Base-by-base conservation (phyloP, 352 stramenopile species). In the Phytophthora agathidicida region DNA sequence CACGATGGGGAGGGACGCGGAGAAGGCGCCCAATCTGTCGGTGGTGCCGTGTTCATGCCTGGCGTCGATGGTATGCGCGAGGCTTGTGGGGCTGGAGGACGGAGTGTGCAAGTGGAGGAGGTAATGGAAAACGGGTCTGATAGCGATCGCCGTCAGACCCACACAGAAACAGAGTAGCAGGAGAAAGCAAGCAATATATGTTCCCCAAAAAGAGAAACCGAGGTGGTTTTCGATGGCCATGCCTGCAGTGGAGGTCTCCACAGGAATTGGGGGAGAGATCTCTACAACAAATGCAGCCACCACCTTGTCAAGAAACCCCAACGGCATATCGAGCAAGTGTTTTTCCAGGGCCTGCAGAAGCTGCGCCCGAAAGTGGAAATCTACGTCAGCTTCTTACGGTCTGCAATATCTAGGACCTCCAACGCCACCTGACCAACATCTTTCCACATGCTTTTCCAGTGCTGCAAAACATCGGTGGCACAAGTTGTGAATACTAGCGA, bases 381-480 rank as follows among this genome's bases (percentile, higher is more conserved):
- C 50, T 9, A 36, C 19, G 41, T 65, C 58, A 27, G 30, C 22
- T 39, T 38, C 41, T 28, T 65, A 51, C 19, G 74, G 63, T 60
- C 38, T 32, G 24, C 19, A n/a, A 61, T 57, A 33, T 68, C 52
- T n/a, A 85, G 53, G 26, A 88, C 80, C 10, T 83, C 60, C 33
- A 91, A 31, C 4, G 89, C 46, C 11, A 77, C 62, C 7, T 65
- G 56, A 2, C 79, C 73, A 7, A 88, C 56, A 2, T 86, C 60
- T 10, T 65, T 76, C 79, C 79, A 91, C 33, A 88, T 80, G 1
- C 30, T 42, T 20, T 79, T 69, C 77, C 79, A 89, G 4, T 67
- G 63, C 6, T 63, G 66, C 31, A 84, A 60, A 30, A 91, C 45
- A 23, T 89, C 79, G 1, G 30, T 49, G 13, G 60, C 60, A 49